Percentiles rank a stretch among this genome's conserved stretches.
phyloP scores from a whole-genome alignment of 345 rosid genomes.

The Sapria himalayana region DNA sequence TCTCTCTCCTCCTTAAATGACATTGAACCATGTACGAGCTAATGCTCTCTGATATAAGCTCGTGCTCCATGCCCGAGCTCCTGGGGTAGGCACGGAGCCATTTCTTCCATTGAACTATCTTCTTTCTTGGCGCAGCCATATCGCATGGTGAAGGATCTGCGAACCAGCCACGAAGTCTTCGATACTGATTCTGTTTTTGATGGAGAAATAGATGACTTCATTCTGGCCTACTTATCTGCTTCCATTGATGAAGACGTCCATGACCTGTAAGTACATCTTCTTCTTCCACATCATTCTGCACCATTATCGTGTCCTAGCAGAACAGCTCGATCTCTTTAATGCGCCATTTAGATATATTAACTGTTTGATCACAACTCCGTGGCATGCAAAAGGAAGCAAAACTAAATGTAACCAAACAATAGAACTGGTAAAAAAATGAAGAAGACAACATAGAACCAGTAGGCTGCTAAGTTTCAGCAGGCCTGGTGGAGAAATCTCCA shows the following conservation, averaged over 20 bases:
- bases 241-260: conserved; percentile 37
- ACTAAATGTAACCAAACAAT: no score
- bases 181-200: conserved; percentile 82
- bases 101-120: neutral
- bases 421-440: no score
- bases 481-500: no score
- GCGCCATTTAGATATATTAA: no score
- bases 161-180: conserved; percentile 75
- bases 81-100: neutral
- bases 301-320: no score
- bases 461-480: no score
- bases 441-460: no score
- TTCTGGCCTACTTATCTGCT: conserved; percentile 62
- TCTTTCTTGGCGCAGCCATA: conserved; percentile 39
- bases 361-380: no score
- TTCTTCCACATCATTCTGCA: no score
- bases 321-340: no score
- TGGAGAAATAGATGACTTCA: conserved; percentile 73
- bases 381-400: no score
- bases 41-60: neutral
- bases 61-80: neutral
- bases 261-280: conserved; percentile 5
- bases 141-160: conserved; percentile 80
- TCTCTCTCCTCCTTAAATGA: conserved; percentile 1
- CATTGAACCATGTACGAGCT: neutral